Evolutionary conservation across 805 yeast genomes (phyloP), one percentile per base, ranked within the genome.

Genomic region (Metahyphopichia silvanorum): DNA sequence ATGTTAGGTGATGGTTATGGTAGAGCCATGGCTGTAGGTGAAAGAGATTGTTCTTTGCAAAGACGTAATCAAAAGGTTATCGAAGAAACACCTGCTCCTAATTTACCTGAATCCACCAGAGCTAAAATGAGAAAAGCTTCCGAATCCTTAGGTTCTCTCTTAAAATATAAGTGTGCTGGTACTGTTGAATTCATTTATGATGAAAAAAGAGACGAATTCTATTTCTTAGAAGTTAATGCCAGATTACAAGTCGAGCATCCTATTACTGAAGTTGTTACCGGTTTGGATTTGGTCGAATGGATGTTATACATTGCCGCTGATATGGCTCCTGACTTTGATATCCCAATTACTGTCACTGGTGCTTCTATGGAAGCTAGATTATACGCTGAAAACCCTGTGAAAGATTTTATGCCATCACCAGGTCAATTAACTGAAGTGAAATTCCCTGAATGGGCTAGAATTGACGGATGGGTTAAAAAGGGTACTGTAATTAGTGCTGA

Each of bases 161-260:
- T 93, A 82, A 81, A 86, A 48, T 91, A 93, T 66, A 88, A 86
- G 63, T 80, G 96, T 63, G 98, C 98, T 25, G 98, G 98, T 59
- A 91, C 98, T 5, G 95, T 93, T 48, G 98, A 91, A 63, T 91
- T 81, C 57, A 89, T 91, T 49, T 91, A 86, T 53, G 98, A 93
- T 55, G 82, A 83, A 51, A 71, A 60, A 34, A 69, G 95, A 47
- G 91, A 89, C 55, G 93, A 82, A 55, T 93, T 91, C 58, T 91
- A 91, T 68, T 91, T 91, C 66, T 69, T 91, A 52, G 98, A 91
- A 60, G 98, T 91, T 44, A 91, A 91, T 57, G 95, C 98, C 9
- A 80, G 98, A 55, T 74, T 91, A 47, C 98, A 91, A 62, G 98
- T 91, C 29, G 98, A 91, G 67, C 98, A 91, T 60, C 98, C 98